Evolutionary conservation across 2,329 filamentous ascomycete genomes (phyloP), one percentile per base, ranked within the genome.

Genomic region (Hysterium pulicare): DNA sequence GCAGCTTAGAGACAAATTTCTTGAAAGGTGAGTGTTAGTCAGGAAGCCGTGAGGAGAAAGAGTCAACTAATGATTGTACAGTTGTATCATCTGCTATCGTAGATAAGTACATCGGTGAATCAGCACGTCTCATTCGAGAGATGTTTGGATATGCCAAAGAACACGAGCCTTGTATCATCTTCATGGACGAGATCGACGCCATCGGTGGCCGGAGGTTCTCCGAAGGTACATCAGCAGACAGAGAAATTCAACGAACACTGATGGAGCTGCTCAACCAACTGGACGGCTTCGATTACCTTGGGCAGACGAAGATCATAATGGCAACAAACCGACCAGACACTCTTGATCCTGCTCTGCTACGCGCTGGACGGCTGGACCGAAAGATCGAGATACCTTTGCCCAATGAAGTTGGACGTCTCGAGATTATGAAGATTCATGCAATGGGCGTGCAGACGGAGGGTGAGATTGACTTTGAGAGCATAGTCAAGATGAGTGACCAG

Each of bases 221-320:
- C 1, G 93, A 98, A 69, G 93, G 94, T 55, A 98, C 93, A 39
- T 95, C 90, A 46, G 93, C 93, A 38, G 93, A 98, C 74, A 85
- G 94, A 62, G 93, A 98, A 70, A 98, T 98, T 57, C 93, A 98
- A 73, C 85, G 93, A 63, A 98, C 93, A 26, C 76, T 98, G 46
- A 98, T 98, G 93, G 93, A 98, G 70, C 79, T 98, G 42, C 84
- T 98, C 49, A 98, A 98, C 72, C 93, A 98, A 71, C 82, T 98
- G 41, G 93, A 98, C 67, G 93, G 94, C 55, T 98, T 98, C 75
- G 93, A 98, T 73, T 98, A 98, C 73, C 79, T 98, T 28, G 93
- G 94, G 57, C 96, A 98, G 78, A 98, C 93, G 42, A 98, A 98
- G 77, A 98, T 98, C 67, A 98, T 98, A 74, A 98, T 98, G 94